Evolutionary conservation across 140 eudicot species (phyloP), one percentile per base, ranked within the genome.

Genomic region (Ambrosia hybrid): DNA sequence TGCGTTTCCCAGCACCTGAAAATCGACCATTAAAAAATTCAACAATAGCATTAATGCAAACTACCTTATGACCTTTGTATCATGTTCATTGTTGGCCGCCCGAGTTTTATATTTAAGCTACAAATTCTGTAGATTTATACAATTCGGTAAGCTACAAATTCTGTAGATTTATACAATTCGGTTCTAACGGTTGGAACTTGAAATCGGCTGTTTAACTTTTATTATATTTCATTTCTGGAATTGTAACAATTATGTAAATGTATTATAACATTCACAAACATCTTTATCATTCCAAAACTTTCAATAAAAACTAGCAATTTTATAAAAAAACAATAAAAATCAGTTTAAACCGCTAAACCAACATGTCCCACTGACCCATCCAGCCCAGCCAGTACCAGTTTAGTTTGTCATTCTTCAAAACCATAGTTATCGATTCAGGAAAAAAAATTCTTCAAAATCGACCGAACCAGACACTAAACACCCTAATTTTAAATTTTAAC

Each of bases 1-100:
- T 11, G 97, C 97, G 65, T 90, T 90, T 69, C 97, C 97, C 11
- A 90, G 82, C 33, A 90, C 97, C 97, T 90, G 85, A 58, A 58
- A 26, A 26, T 10, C 10, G 37, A 38, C 9, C 45, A 51, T 4
- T 38, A 36, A 74, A 62, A 62, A 55, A 67, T 71, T 70, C 30
- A 17, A 14, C 70, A 13, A 39, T 5, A 46, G 9, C 52, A 39
- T 39, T 39, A 9, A 41, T 41, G 46, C 46, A 41, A 41, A 41
- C 46, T 0, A 41, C 46, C 9, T 41, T 41, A 41, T 6, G 46
- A 41, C 46, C 9, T 41, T 41, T 41, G 6, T 41, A 7, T 41
- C 1, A 41, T 6, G 46, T 41, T 41, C 46, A 2, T 41, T 41
- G 46, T 41, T 41, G 46, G 8, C 46, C 46, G 9, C 9, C 9